phyloP scores from a whole-genome alignment of 768 basidiomycete genomes.

The Serendipita vermifera region DNA sequence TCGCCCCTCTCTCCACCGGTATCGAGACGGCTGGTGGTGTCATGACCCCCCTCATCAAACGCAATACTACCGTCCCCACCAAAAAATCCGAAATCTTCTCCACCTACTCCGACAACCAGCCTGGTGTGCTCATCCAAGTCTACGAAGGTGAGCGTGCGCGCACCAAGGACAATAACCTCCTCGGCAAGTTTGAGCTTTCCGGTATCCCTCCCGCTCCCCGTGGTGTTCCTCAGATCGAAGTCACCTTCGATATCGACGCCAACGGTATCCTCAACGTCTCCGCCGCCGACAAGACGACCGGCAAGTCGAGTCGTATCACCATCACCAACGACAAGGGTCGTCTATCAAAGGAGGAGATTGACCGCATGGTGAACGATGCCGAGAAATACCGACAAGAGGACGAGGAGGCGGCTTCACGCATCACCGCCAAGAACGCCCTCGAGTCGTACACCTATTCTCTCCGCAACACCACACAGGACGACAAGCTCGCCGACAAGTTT shows the following conservation, averaged over 20 bases:
- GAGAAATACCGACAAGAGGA: constrained; percentile 85
- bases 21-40: constrained; percentile 99
- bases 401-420: constrained; percentile 72
- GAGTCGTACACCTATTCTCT: constrained; percentile 95
- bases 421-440: constrained; percentile 77
- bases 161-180: constrained; percentile 96
- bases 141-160: constrained; percentile 97
- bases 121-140: constrained; percentile 95
- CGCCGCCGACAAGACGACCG: constrained; percentile 91
- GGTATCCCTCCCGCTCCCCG: constrained; percentile 91
- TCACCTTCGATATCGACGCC: constrained; percentile 96
- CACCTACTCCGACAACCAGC: constrained; percentile 97
- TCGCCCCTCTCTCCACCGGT: constrained; percentile 79
- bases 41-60: constrained; percentile 96
- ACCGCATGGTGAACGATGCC: constrained; percentile 91
- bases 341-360: constrained; percentile 93
- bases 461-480: constrained; percentile 74
- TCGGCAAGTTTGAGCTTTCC: constrained; percentile 96
- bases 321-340: constrained; percentile 97
- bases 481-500: constrained; percentile 79
- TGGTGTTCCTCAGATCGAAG: constrained; percentile 95
- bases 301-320: constrained; percentile 87
- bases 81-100: constrained; percentile 99
- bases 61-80: constrained; percentile 96
- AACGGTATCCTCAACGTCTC: constrained; percentile 95